Conservation (phyloP, 2,329 filamentous ascomycete species). For the Tolypocladium tundrense region DNA sequence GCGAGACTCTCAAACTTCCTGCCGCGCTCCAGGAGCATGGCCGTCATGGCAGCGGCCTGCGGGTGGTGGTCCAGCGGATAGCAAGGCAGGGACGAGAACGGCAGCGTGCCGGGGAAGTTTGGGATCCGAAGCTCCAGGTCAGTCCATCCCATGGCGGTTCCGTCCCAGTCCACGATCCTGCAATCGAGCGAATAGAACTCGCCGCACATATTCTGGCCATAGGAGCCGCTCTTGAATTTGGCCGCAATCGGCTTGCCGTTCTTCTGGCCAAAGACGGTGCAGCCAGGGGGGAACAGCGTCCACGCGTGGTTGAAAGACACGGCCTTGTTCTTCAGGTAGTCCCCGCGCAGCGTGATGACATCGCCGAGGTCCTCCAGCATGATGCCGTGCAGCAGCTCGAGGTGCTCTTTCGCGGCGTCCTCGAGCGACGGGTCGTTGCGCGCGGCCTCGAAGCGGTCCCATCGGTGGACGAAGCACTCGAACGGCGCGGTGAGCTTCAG, state of each 20-base stretch:
- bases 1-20: constrained; percentile 32
- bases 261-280: constrained; percentile 26
- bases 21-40: constrained; percentile 28
- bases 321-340: constrained; percentile 41
- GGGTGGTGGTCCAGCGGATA: constrained; percentile 36
- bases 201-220: constrained; percentile 25
- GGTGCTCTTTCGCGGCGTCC: constrained; percentile 30
- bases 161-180: constrained; percentile 37
- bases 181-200: constrained; percentile 27
- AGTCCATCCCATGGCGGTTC: constrained; percentile 33
- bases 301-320: constrained; percentile 42
- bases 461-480: constrained; percentile 55
- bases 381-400: constrained; percentile 34
- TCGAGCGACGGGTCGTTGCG: constrained; percentile 31
- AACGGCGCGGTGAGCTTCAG: constrained; percentile 53
- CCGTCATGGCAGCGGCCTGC: constrained; percentile 21
- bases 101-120: constrained; percentile 31
- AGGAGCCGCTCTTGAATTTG: constrained; percentile 25
- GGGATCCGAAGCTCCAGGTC: constrained; percentile 23
- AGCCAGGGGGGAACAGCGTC: constrained; percentile 42
- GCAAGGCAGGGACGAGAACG: constrained; percentile 30
- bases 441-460: constrained; percentile 36
- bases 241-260: constrained; percentile 29
- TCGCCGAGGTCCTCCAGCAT: constrained; percentile 41
- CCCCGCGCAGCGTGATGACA: constrained; percentile 36